A percentile compares a stretch with the other conserved stretches of the same genome.
Evolutionary conservation across 306 rosid genomes (phyloP).

Genomic region (Quercus robur): DNA sequence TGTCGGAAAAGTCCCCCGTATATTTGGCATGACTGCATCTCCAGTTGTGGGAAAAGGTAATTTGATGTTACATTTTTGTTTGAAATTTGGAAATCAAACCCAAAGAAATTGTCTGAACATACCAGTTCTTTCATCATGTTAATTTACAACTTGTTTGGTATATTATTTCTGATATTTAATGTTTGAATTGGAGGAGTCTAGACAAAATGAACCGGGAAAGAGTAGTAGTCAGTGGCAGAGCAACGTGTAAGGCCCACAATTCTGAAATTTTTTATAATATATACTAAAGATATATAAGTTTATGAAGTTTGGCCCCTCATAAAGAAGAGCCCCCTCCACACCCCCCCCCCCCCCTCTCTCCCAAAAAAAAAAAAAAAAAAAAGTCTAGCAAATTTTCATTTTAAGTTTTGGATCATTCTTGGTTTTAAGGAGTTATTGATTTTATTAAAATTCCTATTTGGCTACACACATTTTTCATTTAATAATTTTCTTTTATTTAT

Average conservation of each 20-base stretch:
- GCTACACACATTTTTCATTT: too few relatives aligned
- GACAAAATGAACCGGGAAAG: not conserved
- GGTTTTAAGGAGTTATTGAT: too few relatives aligned
- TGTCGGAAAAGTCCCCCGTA: slow-evolving; percentile 61
- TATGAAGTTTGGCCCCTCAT: too few relatives aligned
- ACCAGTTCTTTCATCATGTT: slow-evolving; percentile 3
- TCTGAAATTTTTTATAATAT: too few relatives aligned
- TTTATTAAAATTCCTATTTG: too few relatives aligned
- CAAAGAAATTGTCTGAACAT: not conserved
- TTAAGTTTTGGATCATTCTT: too few relatives aligned
- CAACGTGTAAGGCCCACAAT: too few relatives aligned
- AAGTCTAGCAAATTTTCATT: too few relatives aligned
- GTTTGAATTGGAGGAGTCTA: not conserved
- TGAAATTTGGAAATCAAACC: not conserved
- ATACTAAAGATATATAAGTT: too few relatives aligned
- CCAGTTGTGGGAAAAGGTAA: slow-evolving; percentile 97
- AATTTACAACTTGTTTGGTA: not conserved
- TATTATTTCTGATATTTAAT: not conserved
- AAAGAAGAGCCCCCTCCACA: too few relatives aligned
- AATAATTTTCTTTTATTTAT: too few relatives aligned
- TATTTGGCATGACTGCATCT: slow-evolving; percentile 99
- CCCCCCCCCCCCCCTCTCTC: fast-evolving
- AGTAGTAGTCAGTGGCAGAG: not conserved
- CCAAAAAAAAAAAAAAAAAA: too few relatives aligned
- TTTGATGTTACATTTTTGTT: not conserved